A percentile compares a stretch with the other conserved stretches of the same genome.
phyloP scores from a whole-genome alignment of 176 grass and related monocot species.

The Bolboschoenus planiculmis region DNA sequence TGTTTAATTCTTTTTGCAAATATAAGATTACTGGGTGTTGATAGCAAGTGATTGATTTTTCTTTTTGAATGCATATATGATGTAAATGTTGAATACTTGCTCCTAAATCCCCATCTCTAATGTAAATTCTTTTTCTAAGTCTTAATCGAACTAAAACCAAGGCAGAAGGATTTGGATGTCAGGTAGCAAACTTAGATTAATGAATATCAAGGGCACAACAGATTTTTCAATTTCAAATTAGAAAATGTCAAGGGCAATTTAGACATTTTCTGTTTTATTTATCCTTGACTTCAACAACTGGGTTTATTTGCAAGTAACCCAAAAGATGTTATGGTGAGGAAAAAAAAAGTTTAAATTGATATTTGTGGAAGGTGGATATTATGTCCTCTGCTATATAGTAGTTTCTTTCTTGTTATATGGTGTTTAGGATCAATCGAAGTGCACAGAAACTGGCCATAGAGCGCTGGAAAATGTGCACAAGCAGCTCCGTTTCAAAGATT shows the following conservation, averaged over 20 bases:
- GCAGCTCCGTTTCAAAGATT: slow-evolving; percentile 18
- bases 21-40: neutral
- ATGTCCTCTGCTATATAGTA: neutral
- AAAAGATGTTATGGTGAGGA: neutral
- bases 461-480: slow-evolving; percentile 19
- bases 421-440: slow-evolving; percentile 11
- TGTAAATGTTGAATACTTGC: neutral
- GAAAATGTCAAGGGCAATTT: neutral
- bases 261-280: neutral
- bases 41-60: neutral
- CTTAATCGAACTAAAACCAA: neutral
- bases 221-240: neutral
- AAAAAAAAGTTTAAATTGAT: neutral
- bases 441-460: slow-evolving; percentile 17
- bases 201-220: neutral
- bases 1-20: neutral
- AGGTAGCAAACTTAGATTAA: neutral
- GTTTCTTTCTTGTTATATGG: neutral
- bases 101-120: neutral
- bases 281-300: neutral
- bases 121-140: neutral
- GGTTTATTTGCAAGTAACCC: neutral
- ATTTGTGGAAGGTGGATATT: neutral
- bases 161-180: neutral
- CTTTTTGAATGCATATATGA: neutral